Base-by-base conservation (phyloP, 257 asterid genomes). In the Ocimum tenuiflorum region DNA sequence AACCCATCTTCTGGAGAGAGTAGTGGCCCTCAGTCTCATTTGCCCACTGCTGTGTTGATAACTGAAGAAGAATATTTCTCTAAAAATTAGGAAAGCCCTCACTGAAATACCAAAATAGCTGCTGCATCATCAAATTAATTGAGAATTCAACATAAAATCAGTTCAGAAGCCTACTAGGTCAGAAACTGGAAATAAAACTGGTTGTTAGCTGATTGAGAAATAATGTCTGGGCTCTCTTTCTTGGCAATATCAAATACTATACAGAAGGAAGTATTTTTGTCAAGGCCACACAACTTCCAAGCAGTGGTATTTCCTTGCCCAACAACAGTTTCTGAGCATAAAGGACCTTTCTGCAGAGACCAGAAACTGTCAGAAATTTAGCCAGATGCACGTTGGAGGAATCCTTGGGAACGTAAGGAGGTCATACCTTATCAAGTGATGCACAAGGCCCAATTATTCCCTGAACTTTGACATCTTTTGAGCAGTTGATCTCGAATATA, bases 271-370 rank as follows among this genome's bases (percentile, higher is more conserved):
- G 99, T 88, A 58, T 88, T 78, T 77, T 75, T 86, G 80, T 94
- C 97, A 63, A 94, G 97, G 79, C 97, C 97, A 69, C 97, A 94
- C 89, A 94, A 79, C 85, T 90, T 94, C 99, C 99, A 94, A 0
- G 99, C 96, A 29, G 87, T 86, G 47, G 97, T 90, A 77, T 83
- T 86, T 78, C 97, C 99, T 81, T 90, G 96, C 72, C 99, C 99
- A 75, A 86, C 70, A 73, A 75, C 82, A 64, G 88, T 82, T 78
- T 86, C 99, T 52, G 97, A 88, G 81, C 87, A 87, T 80, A 82
- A 71, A 39, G 95, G 85, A 77, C 96, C 94, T 88, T 94, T 90
- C 97, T 94, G 96, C 84, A 86, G 51, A 72, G 53, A 54, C 67
- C 49, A 72, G 22, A 68, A 48, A 72, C 67, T 46, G 66, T 78